phyloP scores from a whole-genome alignment of 129 eudicot genomes.

The Centella asiatica region DNA sequence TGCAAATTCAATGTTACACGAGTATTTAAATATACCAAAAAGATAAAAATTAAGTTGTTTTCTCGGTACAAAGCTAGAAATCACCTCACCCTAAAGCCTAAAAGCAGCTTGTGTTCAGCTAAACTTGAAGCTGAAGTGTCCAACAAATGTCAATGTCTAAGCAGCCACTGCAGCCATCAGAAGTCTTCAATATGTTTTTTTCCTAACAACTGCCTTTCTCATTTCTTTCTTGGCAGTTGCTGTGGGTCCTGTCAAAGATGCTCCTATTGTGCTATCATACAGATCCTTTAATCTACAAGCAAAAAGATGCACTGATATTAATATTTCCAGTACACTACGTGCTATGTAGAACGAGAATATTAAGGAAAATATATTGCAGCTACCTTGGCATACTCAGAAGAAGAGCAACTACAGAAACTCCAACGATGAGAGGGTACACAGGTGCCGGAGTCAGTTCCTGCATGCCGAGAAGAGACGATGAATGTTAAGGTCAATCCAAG shows the following conservation, averaged over 20 bases:
- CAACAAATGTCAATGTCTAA: constrained; percentile 8
- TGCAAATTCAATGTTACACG: constrained; percentile 3
- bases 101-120: constrained; percentile 5
- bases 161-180: not conserved
- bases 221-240: constrained; percentile 56
- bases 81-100: constrained; percentile 8
- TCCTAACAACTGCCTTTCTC: constrained; percentile 40
- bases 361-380: not conserved
- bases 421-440: constrained; percentile 74
- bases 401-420: constrained; percentile 62
- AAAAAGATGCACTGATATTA: constrained; percentile 2
- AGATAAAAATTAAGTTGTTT: not conserved
- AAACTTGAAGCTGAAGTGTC: constrained; percentile 4
- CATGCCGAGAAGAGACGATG: not conserved
- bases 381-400: constrained; percentile 89
- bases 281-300: constrained; percentile 64
- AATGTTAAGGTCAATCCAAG: not conserved
- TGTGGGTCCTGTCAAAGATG: constrained; percentile 36
- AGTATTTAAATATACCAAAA: not conserved
- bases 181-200: constrained; percentile 62
- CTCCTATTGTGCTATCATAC: constrained; percentile 58
- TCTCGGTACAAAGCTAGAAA: constrained; percentile 10
- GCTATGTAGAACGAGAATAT: not conserved
- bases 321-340: too few species aligned
- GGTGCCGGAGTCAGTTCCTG: constrained; percentile 97